Evolutionary conservation across 352 stramenopile species (phyloP), one percentile per base, ranked within the genome.

Genomic region (Phytophthora podocarpi): DNA sequence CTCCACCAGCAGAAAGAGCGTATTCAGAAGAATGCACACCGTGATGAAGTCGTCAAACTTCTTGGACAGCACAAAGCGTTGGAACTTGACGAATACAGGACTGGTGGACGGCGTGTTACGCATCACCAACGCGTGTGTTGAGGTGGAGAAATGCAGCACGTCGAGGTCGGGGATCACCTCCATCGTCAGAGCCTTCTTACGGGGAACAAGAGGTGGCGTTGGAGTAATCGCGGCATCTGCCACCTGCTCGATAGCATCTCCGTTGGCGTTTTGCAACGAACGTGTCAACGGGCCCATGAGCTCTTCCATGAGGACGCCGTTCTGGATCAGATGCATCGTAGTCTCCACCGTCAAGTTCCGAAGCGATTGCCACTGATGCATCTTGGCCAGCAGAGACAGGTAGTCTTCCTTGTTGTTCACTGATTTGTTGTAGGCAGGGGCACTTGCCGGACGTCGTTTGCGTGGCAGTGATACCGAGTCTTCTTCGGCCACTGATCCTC

Each of bases 21-120:
- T 91, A 50, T 93, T 93, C 32, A 80, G 30, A 5, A 84, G 61
- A 59, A 93, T 93, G 20, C 80, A 90, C 6, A 64, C 49, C 0
- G 82, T 93, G 41, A 93, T 76, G n/a, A 70, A 70, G 52, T 91
- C 80, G 39, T 90, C 84, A 30, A 90, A 93, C 20, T 65, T 78
- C 60, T 91, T 90, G 3, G 82, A 91, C 20, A 91, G 62, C 21
- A 93, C 82, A 15, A 85, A 56, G 1, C 63, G 67, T 34, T 89
- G 78, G 32, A 83, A 81, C 6, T 37, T 61, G 0, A 68, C 27
- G 55, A 73, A 76, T 23, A 51, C 41, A 0, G 51, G 50, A 20
- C 18, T 72, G 0, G 64, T 64, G 1, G 51, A 39, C 7, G 24
- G 6, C 6, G 59, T 54, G 36, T 70, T 74, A 28, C 32, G 13